Base-by-base conservation (phyloP, 1,139 yeast genomes). In the Arxiozyma slooffiae region DNA sequence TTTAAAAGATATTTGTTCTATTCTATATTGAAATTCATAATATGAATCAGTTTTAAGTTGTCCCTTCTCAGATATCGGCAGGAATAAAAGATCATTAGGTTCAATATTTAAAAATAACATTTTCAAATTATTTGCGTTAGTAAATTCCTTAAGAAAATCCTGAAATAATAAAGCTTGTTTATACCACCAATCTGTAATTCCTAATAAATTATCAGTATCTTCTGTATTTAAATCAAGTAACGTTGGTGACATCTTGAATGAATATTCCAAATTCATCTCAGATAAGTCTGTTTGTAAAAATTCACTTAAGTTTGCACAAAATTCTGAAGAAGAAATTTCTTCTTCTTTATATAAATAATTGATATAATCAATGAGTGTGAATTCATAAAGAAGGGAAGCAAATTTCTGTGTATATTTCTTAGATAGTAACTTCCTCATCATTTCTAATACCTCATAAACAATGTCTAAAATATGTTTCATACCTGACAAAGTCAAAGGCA, bases 401-500 rank as follows among this genome's bases (percentile, higher is more conserved):
- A 75, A 44, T 3, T 68, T 63, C 5, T 61, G 59, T 8, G 55
- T 53, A 30, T 62, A 59, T 18, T 51, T 57, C 16, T 52, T 48
- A 34, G 60, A 52, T 14, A 60, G 58, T 21, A 54, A 55, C 0
- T 60, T 55, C 7, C 64, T 51, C n/a, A 68, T 60, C 21, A 60
- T 54, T 2, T 55, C 53, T 47, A 75, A 64, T 0, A 77, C 49
- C 1, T 60, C 46, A 1, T 58, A 52, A 0, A 77, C 49, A 1
- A 78, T 66, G 0, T 50, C 46, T 6, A 58, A 53, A 1, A 73
- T 44, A 18, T 67, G 63, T 23, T 61, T 60, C 41, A 67, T 53
- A 2, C 79, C 87, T 2, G 61, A 53, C 1, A 60, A 57, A 0
- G 83, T 77, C 5, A 80, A 60, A 3, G 63, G 62, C 1, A 80